Conservation (phyloP, 148 eudicot genomes). For the Pharnaceum exiguum region DNA sequence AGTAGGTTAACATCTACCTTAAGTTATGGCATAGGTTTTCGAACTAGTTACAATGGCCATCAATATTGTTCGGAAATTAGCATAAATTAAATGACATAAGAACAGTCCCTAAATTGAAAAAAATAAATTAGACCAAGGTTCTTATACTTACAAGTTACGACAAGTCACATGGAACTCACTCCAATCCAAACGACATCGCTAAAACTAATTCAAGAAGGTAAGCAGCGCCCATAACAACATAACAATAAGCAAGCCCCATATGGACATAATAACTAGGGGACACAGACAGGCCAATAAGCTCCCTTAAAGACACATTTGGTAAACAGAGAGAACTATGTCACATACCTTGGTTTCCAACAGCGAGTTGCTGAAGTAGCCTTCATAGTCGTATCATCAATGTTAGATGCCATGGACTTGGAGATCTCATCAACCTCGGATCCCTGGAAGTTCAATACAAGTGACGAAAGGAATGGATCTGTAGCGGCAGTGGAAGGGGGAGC, state of each 20-base stretch:
- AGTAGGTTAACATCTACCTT: too few relatives aligned
- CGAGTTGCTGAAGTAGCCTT: slow-evolving; percentile 37
- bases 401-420: slow-evolving; percentile 56
- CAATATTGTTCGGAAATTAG: too few relatives aligned
- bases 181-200: too few relatives aligned
- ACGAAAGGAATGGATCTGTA: slow-evolving; percentile 68
- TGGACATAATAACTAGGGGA: neutral
- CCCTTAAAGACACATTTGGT: neutral
- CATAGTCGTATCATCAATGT: slow-evolving; percentile 43
- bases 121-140: too few relatives aligned
- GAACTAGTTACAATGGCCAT: too few relatives aligned
- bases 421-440: slow-evolving; percentile 67
- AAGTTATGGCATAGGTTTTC: too few relatives aligned
- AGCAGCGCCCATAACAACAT: too few relatives aligned
- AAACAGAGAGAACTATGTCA: neutral
- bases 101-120: too few relatives aligned
- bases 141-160: too few relatives aligned
- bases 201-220: too few relatives aligned
- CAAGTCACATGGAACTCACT: too few relatives aligned
- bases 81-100: too few relatives aligned
- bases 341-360: slow-evolving; percentile 77
- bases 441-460: slow-evolving; percentile 63
- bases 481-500: slow-evolving; percentile 28
- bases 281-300: neutral
- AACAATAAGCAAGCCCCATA: neutral